Evolutionary conservation across 129 eudicot genomes (phyloP), one percentile per base, ranked within the genome.

Genomic region (Saussurea involucrata): DNA sequence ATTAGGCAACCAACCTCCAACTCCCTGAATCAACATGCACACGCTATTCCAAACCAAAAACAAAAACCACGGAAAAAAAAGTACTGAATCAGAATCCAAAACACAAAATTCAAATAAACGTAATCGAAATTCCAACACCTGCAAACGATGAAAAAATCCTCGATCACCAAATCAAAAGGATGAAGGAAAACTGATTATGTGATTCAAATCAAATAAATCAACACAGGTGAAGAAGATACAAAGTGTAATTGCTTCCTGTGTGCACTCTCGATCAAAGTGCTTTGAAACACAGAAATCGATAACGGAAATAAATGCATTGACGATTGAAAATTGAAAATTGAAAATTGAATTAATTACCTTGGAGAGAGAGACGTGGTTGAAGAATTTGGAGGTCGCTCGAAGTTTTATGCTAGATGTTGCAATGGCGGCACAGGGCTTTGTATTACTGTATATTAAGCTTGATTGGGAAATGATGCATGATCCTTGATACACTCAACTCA

Each of bases 291-390:
- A 21, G 68, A 33, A 31, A 32, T 36, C 18, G 68, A 68, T 68
- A 53, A 17, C 55, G 57, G 12, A 32, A 77, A 67, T 77, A 9
- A 77, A 77, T 77, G 81, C 66, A 20, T 44, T 68, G 34, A 37
- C 21, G 79, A 76, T 70, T 76, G 36, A 76, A 46, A 37, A 46
- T 12, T 12, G n/a, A n/a, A n/a, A n/a, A n/a, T n/a, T n/a, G n/a
- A n/a, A n/a, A n/a, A n/a, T 32, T 29, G 55, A 76, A 76, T 66
- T 76, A 66, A 76, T 66, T 76, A 77, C 81, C 81, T 46, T 21
- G 44, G 24, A 44, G 80, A 44, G 80, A 42, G 64, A 58, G 33
- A 68, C 81, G 81, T 66, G 75, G 73, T 53, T 33, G 57, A 15
- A 37, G 12, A 11, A 5, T 32, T 67, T 22, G 69, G 55, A 61